These are phyloP conservation scores for Phlebiopsis gigantea DNA, from an alignment of 768 basidiomycete genomes.

Conservation along the genomic window DNA sequence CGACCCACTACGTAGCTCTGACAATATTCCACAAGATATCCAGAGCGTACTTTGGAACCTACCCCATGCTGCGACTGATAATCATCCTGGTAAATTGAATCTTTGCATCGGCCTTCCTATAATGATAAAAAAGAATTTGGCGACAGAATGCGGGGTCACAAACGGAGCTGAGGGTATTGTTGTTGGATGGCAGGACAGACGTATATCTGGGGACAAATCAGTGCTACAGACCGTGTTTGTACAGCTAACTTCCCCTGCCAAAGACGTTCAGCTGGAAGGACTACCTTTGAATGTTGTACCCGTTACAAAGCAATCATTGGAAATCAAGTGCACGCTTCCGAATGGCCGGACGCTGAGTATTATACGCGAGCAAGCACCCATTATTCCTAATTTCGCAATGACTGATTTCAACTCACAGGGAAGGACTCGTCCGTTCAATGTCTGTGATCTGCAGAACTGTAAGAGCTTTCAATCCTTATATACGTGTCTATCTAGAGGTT, in stretches of 20 bases:
- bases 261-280: constrained; percentile 13
- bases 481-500: constrained; percentile 18
- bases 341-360: constrained; percentile 11
- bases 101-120: constrained; percentile 19
- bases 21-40: not conserved
- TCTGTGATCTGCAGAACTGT: constrained; percentile 16
- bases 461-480: constrained; percentile 17
- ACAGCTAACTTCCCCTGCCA: constrained; percentile 8
- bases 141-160: constrained; percentile 20
- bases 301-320: not conserved
- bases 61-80: constrained; percentile 11
- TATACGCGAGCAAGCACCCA: constrained; percentile 12
- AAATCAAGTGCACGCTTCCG: constrained; percentile 12
- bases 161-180: constrained; percentile 22
- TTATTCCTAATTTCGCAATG: constrained; percentile 23
- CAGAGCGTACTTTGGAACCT: constrained; percentile 21
- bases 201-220: constrained; percentile 1
- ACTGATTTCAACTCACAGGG: constrained; percentile 23
- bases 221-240: constrained; percentile 21
- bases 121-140: constrained; percentile 17
- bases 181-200: constrained; percentile 12
- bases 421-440: constrained; percentile 15
- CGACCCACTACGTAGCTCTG: not conserved
- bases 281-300: constrained; percentile 21
- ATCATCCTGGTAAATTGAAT: constrained; percentile 14